Conservation (phyloP, 495 filamentous ascomycete species). For the Parathielavia hyrcaniae region DNA sequence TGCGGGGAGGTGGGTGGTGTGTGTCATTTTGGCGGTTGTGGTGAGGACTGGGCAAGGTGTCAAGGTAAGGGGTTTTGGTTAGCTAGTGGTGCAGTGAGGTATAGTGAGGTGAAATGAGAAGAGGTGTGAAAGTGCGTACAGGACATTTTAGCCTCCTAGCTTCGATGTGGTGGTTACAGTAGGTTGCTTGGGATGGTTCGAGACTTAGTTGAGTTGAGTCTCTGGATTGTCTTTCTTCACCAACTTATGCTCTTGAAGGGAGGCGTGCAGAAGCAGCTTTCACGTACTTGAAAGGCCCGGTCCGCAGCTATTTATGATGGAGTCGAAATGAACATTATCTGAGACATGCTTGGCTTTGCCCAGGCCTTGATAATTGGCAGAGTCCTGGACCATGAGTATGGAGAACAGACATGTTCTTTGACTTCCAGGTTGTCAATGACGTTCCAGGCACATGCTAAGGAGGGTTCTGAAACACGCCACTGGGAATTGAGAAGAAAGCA, state of each 20-base stretch:
- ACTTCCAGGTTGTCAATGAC: neutral
- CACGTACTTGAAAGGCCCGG: too few relatives aligned
- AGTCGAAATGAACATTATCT: too few relatives aligned
- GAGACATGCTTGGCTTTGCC: too few relatives aligned
- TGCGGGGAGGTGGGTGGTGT: slow-evolving; percentile 53
- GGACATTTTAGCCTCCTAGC: slow-evolving; percentile 19
- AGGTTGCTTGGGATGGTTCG: neutral
- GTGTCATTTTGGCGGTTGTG: slow-evolving; percentile 43
- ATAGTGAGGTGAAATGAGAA: neutral
- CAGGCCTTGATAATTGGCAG: too few relatives aligned
- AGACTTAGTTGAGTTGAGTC: neutral
- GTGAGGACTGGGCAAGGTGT: slow-evolving; percentile 33
- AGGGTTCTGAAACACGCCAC: slow-evolving; percentile 7
- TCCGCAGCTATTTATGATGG: too few relatives aligned
- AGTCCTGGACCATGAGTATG: too few relatives aligned
- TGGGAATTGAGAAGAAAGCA: neutral
- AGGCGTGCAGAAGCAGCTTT: too few relatives aligned
- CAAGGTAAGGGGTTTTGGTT: neutral
- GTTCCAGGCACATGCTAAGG: neutral
- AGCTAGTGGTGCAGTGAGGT: neutral
- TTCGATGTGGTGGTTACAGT: neutral
- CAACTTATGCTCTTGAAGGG: too few relatives aligned
- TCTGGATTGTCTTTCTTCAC: too few relatives aligned
- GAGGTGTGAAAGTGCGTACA: slow-evolving; percentile 19
- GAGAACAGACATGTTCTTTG: neutral